phyloP scores from a whole-genome alignment of 169 alveolate species.

The Amoebophrya sp. region DNA sequence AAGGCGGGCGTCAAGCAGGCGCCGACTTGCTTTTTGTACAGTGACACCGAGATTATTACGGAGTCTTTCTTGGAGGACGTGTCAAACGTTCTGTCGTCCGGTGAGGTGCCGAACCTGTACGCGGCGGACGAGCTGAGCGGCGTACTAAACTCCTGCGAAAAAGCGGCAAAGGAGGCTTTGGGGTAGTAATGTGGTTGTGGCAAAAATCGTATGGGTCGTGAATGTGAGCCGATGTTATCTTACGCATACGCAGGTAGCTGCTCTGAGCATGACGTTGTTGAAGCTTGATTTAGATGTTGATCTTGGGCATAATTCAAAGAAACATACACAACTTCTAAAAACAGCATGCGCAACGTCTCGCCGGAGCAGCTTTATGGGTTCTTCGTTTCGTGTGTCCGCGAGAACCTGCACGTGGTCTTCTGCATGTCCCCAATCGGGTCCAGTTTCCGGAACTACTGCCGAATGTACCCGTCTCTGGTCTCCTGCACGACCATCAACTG shows the following conservation, averaged over 20 bases:
- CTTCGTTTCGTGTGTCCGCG: conserved; percentile 76
- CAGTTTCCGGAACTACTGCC: conserved; percentile 79
- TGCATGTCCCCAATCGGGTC: conserved; percentile 86
- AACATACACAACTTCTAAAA: not conserved
- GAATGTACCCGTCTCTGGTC: conserved; percentile 78
- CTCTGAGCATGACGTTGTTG: too few species aligned
- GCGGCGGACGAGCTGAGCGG: conserved; percentile 68
- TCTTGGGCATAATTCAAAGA: too few species aligned
- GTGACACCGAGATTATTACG: conserved; percentile 80
- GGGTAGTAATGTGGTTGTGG: conserved; percentile 38
- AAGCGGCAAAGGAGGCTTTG: conserved; percentile 46
- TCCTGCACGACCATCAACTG: conserved; percentile 87
- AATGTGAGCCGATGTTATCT: too few species aligned
- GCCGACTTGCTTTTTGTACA: conserved; percentile 66
- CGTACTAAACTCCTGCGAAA: conserved; percentile 58
- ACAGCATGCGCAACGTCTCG: not conserved
- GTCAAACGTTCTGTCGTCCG: conserved; percentile 76
- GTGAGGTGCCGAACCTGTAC: conserved; percentile 84
- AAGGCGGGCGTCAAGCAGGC: conserved; percentile 66
- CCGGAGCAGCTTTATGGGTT: conserved; percentile 73
- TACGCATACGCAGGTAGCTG: too few species aligned
- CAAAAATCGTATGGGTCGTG: too few species aligned
- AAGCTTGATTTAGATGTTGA: too few species aligned
- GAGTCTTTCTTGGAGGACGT: conserved; percentile 88
- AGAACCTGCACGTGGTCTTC: conserved; percentile 81